A percentile compares a stretch with the other conserved stretches of the same genome.
Evolutionary conservation across 495 filamentous ascomycete species (phyloP).

Genomic region (Penicillium psychrofluorescens): DNA sequence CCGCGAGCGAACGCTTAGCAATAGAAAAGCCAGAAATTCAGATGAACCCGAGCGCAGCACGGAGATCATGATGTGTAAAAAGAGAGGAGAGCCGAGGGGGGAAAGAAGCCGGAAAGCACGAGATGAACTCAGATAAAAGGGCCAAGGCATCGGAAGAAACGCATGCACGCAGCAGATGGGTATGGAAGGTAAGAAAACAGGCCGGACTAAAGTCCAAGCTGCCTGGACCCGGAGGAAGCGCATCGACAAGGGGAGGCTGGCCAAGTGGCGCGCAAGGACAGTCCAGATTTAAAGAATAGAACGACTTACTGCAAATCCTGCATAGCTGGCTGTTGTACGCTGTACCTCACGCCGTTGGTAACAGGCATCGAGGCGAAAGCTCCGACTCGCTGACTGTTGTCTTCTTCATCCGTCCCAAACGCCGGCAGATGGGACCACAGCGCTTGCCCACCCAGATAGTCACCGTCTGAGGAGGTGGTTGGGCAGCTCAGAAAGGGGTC

Average conservation of each 20-base stretch:
- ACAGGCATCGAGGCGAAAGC: conserved; percentile 36
- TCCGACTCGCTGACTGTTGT: conserved; percentile 33
- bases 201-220: conserved; percentile 21
- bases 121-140: conserved; percentile 11
- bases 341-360: conserved; percentile 42
- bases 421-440: conserved; percentile 21
- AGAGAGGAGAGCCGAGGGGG: conserved; percentile 6
- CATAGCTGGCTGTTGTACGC: conserved; percentile 34
- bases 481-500: conserved; percentile 34
- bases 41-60: conserved; percentile 7
- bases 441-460: conserved; percentile 22
- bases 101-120: conserved; percentile 6
- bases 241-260: conserved; percentile 31
- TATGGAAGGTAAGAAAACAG: conserved; percentile 26
- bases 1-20: not conserved
- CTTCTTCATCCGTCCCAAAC: conserved; percentile 37
- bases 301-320: conserved; percentile 45
- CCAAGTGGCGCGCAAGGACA: conserved; percentile 28
- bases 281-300: conserved; percentile 30
- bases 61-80: conserved; percentile 10
- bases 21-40: conserved; percentile 4
- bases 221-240: conserved; percentile 29
- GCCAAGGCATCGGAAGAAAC: conserved; percentile 21
- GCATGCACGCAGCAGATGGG: conserved; percentile 21
- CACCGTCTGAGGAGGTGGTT: conserved; percentile 28